Percentiles rank a stretch among this genome's conserved stretches.
Evolutionary conservation across 441 rosid genomes (phyloP).

Genomic region (Metrosideros polymorpha): DNA sequence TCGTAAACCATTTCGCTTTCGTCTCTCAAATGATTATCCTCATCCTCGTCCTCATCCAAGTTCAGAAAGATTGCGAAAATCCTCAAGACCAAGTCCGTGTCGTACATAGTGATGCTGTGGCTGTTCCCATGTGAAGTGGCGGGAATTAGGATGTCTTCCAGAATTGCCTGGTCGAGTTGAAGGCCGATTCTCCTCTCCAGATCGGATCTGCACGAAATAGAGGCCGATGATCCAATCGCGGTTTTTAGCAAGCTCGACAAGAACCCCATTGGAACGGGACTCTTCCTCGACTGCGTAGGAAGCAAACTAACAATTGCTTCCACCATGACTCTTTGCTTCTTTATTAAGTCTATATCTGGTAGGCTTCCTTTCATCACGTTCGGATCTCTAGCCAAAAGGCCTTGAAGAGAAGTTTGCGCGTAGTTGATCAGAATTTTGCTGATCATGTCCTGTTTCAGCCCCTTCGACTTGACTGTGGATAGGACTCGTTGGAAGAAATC

Average conservation of each 20-base stretch:
- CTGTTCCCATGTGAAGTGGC: constrained; percentile 47
- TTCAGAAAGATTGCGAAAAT: constrained; percentile 82
- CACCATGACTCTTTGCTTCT: background rate
- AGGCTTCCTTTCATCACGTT: constrained; percentile 50
- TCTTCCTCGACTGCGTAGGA: background rate
- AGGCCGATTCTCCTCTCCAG: background rate
- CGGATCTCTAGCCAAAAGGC: constrained; percentile 47
- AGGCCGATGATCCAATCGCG: background rate
- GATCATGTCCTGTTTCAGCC: constrained; percentile 89
- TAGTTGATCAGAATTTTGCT: constrained; percentile 83
- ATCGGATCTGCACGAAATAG: background rate
- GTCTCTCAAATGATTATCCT: constrained; percentile 45
- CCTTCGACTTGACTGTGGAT: constrained; percentile 77
- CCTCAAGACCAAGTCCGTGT: constrained; percentile 71
- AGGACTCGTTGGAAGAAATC: constrained; percentile 82
- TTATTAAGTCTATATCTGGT: constrained; percentile 33
- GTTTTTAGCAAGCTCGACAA: background rate
- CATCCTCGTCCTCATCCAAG: constrained; percentile 75
- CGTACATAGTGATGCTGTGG: constrained; percentile 45
- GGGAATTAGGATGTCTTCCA: constrained; percentile 83
- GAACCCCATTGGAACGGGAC: background rate
- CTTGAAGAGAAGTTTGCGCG: constrained; percentile 74
- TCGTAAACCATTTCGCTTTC: constrained; percentile 79
- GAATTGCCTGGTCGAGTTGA: constrained; percentile 24
- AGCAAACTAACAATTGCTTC: background rate